A percentile compares a stretch with the other conserved stretches of the same genome.
phyloP scores from a whole-genome alignment of 345 rosid species.

The Melaleuca quinquenervia region DNA sequence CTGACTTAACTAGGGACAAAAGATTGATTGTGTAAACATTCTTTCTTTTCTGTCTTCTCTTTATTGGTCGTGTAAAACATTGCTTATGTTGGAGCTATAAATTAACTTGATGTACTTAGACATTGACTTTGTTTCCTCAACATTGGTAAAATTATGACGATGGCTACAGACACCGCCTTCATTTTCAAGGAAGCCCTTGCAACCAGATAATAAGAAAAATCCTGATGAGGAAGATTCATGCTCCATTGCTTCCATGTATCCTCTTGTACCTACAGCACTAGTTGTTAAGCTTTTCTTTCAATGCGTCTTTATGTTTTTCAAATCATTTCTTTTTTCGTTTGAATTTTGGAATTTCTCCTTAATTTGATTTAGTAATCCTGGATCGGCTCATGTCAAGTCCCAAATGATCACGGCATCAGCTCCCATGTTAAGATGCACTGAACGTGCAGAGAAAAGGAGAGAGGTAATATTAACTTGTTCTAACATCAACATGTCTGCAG shows the following conservation, averaged over 20 bases:
- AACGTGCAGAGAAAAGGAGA: slow-evolving; percentile 76
- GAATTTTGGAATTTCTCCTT: slow-evolving; percentile 31
- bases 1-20: neutral
- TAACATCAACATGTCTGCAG: neutral
- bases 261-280: slow-evolving; percentile 5
- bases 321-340: neutral
- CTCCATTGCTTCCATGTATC: slow-evolving; percentile 86
- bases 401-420: slow-evolving; percentile 62
- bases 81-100: neutral
- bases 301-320: neutral
- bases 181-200: slow-evolving; percentile 36
- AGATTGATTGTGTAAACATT: neutral
- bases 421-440: slow-evolving; percentile 58
- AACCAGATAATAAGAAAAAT: slow-evolving; percentile 47
- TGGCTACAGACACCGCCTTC: slow-evolving; percentile 9
- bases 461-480: slow-evolving; percentile 35
- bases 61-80: neutral
- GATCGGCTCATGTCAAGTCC: slow-evolving; percentile 41
- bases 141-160: neutral
- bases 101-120: neutral
- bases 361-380: slow-evolving; percentile 39
- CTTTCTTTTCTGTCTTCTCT: neutral
- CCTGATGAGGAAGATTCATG: slow-evolving; percentile 70
- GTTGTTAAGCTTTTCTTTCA: neutral
- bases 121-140: neutral